Percentiles rank a stretch among this genome's conserved stretches.
Conservation (phyloP, 768 basidiomycete species). For the Leccinum subtestaceum region DNA sequence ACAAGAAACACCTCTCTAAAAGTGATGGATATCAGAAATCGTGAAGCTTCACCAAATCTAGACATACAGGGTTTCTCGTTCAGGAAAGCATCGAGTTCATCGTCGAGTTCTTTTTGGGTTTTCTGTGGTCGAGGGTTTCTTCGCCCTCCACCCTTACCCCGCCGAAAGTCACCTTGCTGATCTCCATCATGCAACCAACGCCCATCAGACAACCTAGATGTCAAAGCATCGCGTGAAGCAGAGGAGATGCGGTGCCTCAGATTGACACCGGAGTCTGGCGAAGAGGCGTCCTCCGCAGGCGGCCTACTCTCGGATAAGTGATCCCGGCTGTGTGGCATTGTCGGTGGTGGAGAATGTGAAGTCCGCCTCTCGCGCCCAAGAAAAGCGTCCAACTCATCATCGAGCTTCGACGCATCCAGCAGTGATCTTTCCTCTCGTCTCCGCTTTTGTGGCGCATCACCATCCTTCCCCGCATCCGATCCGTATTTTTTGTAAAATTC, state of each 20-base stretch:
- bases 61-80: slow-evolving; percentile 43
- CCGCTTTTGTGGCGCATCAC: slow-evolving; percentile 37
- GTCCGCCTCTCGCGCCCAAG: slow-evolving; percentile 44
- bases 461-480: slow-evolving; percentile 57
- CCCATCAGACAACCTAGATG: slow-evolving; percentile 17
- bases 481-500: slow-evolving; percentile 81
- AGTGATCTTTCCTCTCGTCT: slow-evolving; percentile 33
- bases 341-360: slow-evolving; percentile 47
- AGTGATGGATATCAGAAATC: slow-evolving; percentile 4
- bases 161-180: slow-evolving; percentile 26
- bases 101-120: slow-evolving; percentile 77
- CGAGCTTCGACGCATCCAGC: slow-evolving; percentile 46
- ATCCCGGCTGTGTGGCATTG: slow-evolving; percentile 63
- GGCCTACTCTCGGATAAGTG: slow-evolving; percentile 54
- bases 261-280: slow-evolving; percentile 39
- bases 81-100: slow-evolving; percentile 78
- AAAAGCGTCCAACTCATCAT: slow-evolving; percentile 70
- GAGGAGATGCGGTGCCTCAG: slow-evolving; percentile 47
- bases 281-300: slow-evolving; percentile 55
- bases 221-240: slow-evolving; percentile 26
- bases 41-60: background rate
- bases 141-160: slow-evolving; percentile 35
- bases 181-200: slow-evolving; percentile 23
- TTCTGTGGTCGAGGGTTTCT: slow-evolving; percentile 45
- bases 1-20: background rate